Evolutionary conservation across 2,329 filamentous ascomycete genomes (phyloP).

Genomic region (Aspergillus sp.): DNA sequence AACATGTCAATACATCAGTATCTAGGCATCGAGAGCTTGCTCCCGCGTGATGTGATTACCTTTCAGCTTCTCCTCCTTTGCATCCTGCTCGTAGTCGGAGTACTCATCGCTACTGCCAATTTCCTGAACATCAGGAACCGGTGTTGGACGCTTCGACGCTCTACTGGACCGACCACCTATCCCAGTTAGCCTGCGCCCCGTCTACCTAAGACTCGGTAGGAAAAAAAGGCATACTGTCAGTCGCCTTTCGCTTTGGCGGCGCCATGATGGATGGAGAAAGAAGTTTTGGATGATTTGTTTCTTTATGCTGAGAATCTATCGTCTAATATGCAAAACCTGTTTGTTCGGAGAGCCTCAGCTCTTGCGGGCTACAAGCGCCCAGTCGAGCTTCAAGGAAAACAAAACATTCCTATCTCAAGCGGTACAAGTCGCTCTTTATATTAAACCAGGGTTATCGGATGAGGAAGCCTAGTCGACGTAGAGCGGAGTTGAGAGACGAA

Average conservation of each 20-base stretch:
- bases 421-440: not conserved
- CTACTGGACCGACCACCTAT: constrained; percentile 47
- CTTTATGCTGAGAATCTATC: constrained; percentile 13
- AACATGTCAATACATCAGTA: constrained; percentile 21
- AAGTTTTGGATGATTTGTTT: constrained; percentile 5
- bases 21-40: not conserved
- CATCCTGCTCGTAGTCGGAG: constrained; percentile 52
- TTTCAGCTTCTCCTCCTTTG: constrained; percentile 49
- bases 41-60: constrained; percentile 31
- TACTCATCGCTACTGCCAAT: constrained; percentile 59
- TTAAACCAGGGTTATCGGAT: not conserved
- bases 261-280: constrained; percentile 54
- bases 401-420: constrained; percentile 4
- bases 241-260: constrained; percentile 69
- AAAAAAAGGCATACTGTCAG: constrained; percentile 45
- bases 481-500: not conserved
- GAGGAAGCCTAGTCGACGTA: not conserved
- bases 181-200: constrained; percentile 32
- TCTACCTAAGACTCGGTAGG: constrained; percentile 20
- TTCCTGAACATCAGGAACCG: constrained; percentile 44
- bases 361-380: constrained; percentile 23
- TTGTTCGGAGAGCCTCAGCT: constrained; percentile 7
- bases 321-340: constrained; percentile 16
- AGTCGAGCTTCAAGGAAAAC: constrained; percentile 12
- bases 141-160: constrained; percentile 49